Evolutionary conservation across 148 eudicot species (phyloP).

Genomic region (Tetragonia tetragonoides): DNA sequence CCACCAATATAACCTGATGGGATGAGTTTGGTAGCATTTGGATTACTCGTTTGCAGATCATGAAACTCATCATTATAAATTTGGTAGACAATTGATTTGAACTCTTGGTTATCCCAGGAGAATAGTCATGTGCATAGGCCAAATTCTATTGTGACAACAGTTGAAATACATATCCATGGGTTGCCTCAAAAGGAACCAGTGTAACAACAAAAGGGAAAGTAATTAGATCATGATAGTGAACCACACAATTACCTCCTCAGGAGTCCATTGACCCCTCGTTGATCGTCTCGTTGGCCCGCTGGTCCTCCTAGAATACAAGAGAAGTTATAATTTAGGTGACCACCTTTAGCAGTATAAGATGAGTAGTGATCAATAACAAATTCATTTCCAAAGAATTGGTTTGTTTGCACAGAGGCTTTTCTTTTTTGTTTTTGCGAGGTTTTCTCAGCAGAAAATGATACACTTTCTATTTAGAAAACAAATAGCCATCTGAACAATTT

Average conservation of each 20-base stretch:
- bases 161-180: neutral
- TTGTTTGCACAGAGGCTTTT: too few relatives aligned
- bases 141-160: neutral
- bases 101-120: neutral
- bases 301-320: constrained; percentile 62
- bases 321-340: neutral
- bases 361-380: neutral
- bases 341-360: neutral
- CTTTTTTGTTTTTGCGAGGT: too few relatives aligned
- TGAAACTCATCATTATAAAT: neutral
- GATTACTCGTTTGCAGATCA: neutral
- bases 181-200: neutral
- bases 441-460: too few relatives aligned
- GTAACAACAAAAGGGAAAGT: neutral
- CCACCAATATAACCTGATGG: neutral
- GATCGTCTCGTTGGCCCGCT: constrained; percentile 98
- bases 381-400: too few relatives aligned
- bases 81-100: neutral
- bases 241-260: constrained; percentile 63
- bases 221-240: neutral
- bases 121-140: too few relatives aligned
- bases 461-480: too few relatives aligned
- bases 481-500: neutral
- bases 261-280: constrained; percentile 96
- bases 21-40: neutral